Evolutionary conservation across 176 grass and related monocot genomes (phyloP), one percentile per base, ranked within the genome.

Genomic region (Coix lacrymajobi): DNA sequence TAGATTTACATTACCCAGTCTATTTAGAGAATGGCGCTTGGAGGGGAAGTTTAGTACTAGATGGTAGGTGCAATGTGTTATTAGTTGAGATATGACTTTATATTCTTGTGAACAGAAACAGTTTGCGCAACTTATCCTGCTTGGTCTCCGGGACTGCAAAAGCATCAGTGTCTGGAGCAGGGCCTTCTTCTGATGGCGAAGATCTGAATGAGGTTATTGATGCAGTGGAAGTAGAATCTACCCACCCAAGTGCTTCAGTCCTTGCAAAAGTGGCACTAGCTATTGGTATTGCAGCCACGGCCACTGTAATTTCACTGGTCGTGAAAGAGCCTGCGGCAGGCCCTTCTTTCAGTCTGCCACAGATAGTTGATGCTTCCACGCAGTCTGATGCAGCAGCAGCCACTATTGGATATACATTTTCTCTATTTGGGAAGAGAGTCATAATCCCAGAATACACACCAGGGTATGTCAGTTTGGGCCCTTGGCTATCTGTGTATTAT

Each of bases 401-500:
- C 9, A 60, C 83, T 4, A 68, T 80, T 0, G 85, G 92, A 72
- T 97, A 89, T 54, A 92, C 89, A 10, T 79, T 97, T 81, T 79
- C 67, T 51, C 24, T 89, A 25, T 92, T 94, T 61, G 94, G 94
- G 45, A 92, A 92, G 83, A 90, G 77, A 73, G 72, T 94, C 36
- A 74, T 97, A 72, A 79, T 97, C 71, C 94, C 90, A 7, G 90
- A 94, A 83, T 83, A 64, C 76, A 92, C 94, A 22, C 94, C 90
- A 68, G 92, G 94, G 94, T 97, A 89, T 79, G 81, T 39, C 36
- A 67, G 77, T 78, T 68, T 75, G 33, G 33, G 33, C 33, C 2
- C 4, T 4, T 33, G 63, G 4, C 71, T 61, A 88, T 78, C 60
- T 80, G 30, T 44, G 3, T 39, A 46, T 37, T 14, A 45, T 63